Percentiles rank a stretch among this genome's conserved stretches.
Conservation (phyloP, 2,329 filamentous ascomycete species). For the Bipolaris bicolor region DNA sequence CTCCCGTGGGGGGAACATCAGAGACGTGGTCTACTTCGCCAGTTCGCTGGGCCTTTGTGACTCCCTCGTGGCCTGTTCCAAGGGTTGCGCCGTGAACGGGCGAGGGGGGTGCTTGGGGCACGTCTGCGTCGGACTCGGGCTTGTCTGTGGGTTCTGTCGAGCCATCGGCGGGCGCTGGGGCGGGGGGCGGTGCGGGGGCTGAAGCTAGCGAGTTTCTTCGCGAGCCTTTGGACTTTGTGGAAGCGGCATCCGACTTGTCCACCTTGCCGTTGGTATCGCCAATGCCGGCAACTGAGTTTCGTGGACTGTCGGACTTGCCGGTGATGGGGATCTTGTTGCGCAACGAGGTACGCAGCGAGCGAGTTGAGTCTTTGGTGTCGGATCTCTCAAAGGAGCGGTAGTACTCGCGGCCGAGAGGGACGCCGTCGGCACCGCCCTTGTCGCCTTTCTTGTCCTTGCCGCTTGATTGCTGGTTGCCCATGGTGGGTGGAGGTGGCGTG, state of each 20-base stretch:
- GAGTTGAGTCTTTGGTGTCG: constrained; percentile 89
- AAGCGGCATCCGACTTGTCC: constrained; percentile 76
- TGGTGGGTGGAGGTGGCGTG: constrained; percentile 55
- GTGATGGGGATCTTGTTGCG: constrained; percentile 86
- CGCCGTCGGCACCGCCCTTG: constrained; percentile 56
- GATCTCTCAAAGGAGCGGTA: constrained; percentile 92
- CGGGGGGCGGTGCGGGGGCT: constrained; percentile 48
- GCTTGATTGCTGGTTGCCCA: constrained; percentile 80
- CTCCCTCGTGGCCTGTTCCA: constrained; percentile 75
- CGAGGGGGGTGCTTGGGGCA: constrained; percentile 71
- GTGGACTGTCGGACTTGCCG: constrained; percentile 77
- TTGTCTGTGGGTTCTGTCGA: constrained; percentile 40
- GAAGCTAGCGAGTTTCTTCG: constrained; percentile 46
- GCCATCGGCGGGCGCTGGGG: constrained; percentile 3
- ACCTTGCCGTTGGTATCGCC: constrained; percentile 58
- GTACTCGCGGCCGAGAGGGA: constrained; percentile 70
- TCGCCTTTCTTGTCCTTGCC: constrained; percentile 54
- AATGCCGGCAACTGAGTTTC: constrained; percentile 69
- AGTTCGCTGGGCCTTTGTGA: constrained; percentile 78
- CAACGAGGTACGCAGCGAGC: constrained; percentile 80
- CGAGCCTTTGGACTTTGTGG: constrained; percentile 66
- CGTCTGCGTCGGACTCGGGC: constrained; percentile 41
- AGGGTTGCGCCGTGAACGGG: constrained; percentile 80
- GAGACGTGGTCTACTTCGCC: constrained; percentile 96
- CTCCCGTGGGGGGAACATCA: constrained; percentile 79